These are phyloP conservation scores for Carex parvula DNA, from an alignment of 176 grass and related monocot species.

Conservation along the genomic window DNA sequence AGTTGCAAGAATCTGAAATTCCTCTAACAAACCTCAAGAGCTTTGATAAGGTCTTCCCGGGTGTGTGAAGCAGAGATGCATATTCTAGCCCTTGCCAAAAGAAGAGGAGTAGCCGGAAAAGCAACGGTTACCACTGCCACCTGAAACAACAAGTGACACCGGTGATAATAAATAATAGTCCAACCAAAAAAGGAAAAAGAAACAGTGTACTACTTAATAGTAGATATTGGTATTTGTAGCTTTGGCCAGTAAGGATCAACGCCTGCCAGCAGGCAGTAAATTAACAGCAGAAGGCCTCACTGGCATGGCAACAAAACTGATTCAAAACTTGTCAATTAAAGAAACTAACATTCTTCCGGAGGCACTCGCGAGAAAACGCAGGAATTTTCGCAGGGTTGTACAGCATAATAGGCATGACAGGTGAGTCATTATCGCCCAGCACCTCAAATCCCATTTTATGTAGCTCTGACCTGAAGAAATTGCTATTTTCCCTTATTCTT, in stretches of 20 bases:
- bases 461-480: constrained; percentile 87
- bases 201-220: not conserved
- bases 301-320: not conserved
- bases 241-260: not conserved
- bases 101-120: constrained; percentile 75
- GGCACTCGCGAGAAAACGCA: constrained; percentile 77
- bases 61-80: constrained; percentile 85
- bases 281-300: not conserved
- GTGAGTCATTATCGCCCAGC: constrained; percentile 83
- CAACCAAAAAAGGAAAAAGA: not conserved
- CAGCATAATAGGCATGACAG: constrained; percentile 87
- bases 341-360: constrained; percentile 66
- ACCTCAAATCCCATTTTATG: constrained; percentile 93
- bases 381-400: constrained; percentile 89
- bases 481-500: constrained; percentile 78
- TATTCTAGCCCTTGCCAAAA: constrained; percentile 66
- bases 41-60: constrained; percentile 68
- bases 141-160: constrained; percentile 19
- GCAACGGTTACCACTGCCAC: constrained; percentile 77
- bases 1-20: not conserved
- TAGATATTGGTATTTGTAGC: not conserved
- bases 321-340: constrained; percentile 5
- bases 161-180: not conserved
- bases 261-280: not conserved
- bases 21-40: constrained; percentile 46